Evolutionary conservation across 2,329 filamentous ascomycete genomes (phyloP), one percentile per base, ranked within the genome.

Genomic region (Colletotrichum sp.): DNA sequence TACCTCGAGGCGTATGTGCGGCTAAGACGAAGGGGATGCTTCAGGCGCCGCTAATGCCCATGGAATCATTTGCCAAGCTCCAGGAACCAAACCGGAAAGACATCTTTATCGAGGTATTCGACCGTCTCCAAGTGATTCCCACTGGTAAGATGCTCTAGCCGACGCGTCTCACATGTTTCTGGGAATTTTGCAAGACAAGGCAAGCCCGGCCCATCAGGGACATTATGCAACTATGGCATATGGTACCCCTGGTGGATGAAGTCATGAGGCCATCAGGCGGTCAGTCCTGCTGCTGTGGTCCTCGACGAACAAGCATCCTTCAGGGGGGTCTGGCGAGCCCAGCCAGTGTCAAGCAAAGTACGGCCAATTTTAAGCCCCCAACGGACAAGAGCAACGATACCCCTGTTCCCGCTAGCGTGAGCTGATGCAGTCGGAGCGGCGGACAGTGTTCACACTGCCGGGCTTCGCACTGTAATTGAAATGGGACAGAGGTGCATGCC

Each of bases 281-380:
- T 76, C 71, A 75, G 61, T 55, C 58, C 70, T 66, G 58, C 64
- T 66, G 58, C 68, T 43, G 61, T 56, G 39, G 55, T 48, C 56
- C 28, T 70, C 27, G 67, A 71, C n/a, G 58, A 65, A 30, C 71
- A 55, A 58, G 67, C 61, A 73, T 73, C 60, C n/a, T 43, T 32
- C 67, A 70, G 67, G 48, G 60, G 67, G 27, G 13, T 18, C 27
- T 71, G 66, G 71, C 39, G 39, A 48, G 52, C n/a, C 55, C 64
- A 58, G 69, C 30, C 34, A 52, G 43, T 60, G 70, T 55, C 55
- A 73, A 75, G 62, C 70, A 72, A 22, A 72, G 62, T 64, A 58
- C 36, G 62, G 62, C 62, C 62, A 75, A 72, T 68, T 74, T 75
- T 39, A 68, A 68, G 73, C 70, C 73, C 73, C 73, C 73, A 73